Evolutionary conservation across 495 filamentous ascomycete genomes (phyloP).

Genomic region (Cryomyces minteri): DNA sequence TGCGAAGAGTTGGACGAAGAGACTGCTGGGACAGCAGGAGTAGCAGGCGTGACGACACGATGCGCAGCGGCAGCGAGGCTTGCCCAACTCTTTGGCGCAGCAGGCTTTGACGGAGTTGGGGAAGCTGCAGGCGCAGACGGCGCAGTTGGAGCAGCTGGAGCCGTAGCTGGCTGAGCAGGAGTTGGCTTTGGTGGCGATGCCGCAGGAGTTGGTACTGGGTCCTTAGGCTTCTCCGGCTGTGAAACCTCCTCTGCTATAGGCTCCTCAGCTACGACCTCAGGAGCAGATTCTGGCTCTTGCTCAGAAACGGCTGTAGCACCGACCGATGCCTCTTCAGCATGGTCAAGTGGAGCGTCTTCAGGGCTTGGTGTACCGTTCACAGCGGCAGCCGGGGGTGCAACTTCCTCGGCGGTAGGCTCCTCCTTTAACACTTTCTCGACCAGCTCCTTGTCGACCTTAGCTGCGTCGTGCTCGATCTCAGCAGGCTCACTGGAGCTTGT

Average conservation of each 20-base stretch:
- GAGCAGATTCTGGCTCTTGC: constrained; percentile 10
- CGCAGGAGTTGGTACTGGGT: constrained; percentile 38
- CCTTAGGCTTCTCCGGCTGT: constrained; percentile 36
- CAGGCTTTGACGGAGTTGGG: constrained; percentile 23
- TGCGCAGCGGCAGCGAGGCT: constrained; percentile 45
- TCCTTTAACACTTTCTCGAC: constrained; percentile 23
- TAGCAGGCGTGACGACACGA: constrained; percentile 20
- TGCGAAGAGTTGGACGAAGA: constrained; percentile 10
- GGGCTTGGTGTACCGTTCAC: constrained; percentile 7
- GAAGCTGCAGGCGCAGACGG: constrained; percentile 9
- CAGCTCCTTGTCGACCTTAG: constrained; percentile 38
- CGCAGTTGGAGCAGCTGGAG: constrained; percentile 12
- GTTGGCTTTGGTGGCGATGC: constrained; percentile 23
- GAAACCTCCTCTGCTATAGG: constrained; percentile 17
- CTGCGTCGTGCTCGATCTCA: constrained; percentile 22
- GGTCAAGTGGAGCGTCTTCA: constrained; percentile 7
- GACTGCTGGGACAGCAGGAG: constrained; percentile 12
- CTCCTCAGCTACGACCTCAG: constrained; percentile 17
- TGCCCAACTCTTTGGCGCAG: constrained; percentile 78
- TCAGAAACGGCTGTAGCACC: constrained; percentile 4
- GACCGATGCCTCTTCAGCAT: constrained; percentile 14
- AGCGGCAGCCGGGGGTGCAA: not conserved
- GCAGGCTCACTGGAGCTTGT: constrained; percentile 16
- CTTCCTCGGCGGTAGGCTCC: constrained; percentile 6
- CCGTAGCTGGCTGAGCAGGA: constrained; percentile 15